Evolutionary conservation across 2,329 filamentous ascomycete genomes (phyloP).

Genomic region (Setomelanomma holmii): DNA sequence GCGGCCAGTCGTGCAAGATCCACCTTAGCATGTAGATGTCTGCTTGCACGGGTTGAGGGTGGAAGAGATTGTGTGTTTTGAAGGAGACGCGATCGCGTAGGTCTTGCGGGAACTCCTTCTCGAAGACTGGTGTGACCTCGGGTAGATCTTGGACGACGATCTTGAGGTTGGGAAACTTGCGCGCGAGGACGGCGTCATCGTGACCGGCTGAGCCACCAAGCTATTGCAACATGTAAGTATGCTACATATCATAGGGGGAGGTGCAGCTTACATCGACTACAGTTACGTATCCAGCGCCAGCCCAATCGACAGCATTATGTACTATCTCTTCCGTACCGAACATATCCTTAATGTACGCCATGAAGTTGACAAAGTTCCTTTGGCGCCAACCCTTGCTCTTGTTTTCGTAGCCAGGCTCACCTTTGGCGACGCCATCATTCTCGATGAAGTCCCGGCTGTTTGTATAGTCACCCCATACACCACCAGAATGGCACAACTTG

Average conservation of each 20-base stretch:
- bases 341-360: conserved; percentile 44
- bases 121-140: conserved; percentile 31
- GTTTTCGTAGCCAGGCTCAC: conserved; percentile 13
- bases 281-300: conserved; percentile 25
- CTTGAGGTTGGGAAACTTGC: conserved; percentile 32
- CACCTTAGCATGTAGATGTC: conserved; percentile 64
- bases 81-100: conserved; percentile 42
- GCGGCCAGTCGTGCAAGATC: conserved; percentile 69
- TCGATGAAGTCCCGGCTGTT: conserved; percentile 42
- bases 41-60: conserved; percentile 61
- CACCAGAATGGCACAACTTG: conserved; percentile 35
- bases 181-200: conserved; percentile 38
- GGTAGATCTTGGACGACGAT: conserved; percentile 43
- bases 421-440: conserved; percentile 32
- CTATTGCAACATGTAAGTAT: conserved; percentile 12
- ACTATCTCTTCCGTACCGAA: conserved; percentile 37
- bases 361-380: conserved; percentile 41
- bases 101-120: conserved; percentile 28
- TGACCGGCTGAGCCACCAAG: conserved; percentile 41
- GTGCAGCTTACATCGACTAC: conserved; percentile 37
- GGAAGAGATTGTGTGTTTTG: conserved; percentile 65
- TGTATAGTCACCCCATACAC: conserved; percentile 27
- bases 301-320: conserved; percentile 36
- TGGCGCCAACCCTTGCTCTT: conserved; percentile 39
- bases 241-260: background rate